These are phyloP conservation scores for Carex myosuroides DNA, from an alignment of 176 grass and related monocot genomes.

Conservation along the genomic window DNA sequence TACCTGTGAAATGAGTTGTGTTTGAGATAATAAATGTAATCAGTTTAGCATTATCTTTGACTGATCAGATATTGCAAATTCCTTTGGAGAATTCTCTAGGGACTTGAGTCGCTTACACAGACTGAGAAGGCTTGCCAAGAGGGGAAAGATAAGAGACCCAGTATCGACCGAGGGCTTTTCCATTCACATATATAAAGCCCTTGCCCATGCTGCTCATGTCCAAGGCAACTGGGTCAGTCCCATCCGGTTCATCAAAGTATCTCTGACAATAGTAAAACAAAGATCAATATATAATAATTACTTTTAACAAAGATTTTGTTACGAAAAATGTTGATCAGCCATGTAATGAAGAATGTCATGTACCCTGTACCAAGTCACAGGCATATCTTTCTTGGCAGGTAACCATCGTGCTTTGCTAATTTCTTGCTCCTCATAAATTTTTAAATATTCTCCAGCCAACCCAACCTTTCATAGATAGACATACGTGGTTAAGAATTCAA, in stretches of 20 bases:
- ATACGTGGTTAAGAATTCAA: neutral
- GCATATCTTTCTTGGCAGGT: slow-evolving; percentile 17
- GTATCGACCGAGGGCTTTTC: slow-evolving; percentile 52
- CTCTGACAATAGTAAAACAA: slow-evolving; percentile 32
- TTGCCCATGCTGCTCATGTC: slow-evolving; percentile 81
- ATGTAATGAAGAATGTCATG: neutral
- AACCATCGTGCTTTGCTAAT: slow-evolving; percentile 33
- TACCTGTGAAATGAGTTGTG: slow-evolving; percentile 37
- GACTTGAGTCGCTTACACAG: slow-evolving; percentile 38
- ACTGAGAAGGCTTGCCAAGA: slow-evolving; percentile 61
- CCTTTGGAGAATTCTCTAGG: neutral
- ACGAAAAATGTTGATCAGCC: neutral
- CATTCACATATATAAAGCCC: slow-evolving; percentile 58
- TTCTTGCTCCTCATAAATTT: slow-evolving; percentile 51
- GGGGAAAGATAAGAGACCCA: slow-evolving; percentile 48
- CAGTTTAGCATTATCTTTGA: neutral
- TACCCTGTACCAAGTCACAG: slow-evolving; percentile 83
- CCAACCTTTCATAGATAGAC: slow-evolving; percentile 36
- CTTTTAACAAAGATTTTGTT: neutral
- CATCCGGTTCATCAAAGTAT: slow-evolving; percentile 74
- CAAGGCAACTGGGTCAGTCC: slow-evolving; percentile 53
- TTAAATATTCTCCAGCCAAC: slow-evolving; percentile 50
- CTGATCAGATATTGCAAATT: neutral
- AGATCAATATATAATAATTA: neutral
- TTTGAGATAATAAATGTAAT: neutral